Percentiles rank a stretch among this genome's conserved stretches.
Evolutionary conservation across 129 eudicot genomes (phyloP).

Genomic region (Tagetes patula): DNA sequence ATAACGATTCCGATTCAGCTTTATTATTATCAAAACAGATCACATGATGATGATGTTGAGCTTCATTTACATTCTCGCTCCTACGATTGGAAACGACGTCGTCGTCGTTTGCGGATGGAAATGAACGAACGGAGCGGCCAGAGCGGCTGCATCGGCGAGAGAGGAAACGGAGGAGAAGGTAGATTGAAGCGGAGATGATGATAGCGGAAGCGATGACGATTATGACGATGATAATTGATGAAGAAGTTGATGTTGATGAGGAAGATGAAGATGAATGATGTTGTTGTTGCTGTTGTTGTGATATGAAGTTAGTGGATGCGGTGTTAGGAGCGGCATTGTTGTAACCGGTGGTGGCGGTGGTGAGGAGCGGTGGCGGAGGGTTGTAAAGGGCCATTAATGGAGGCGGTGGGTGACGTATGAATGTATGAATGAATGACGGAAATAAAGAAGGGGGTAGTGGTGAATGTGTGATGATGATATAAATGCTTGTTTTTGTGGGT

Average conservation of each 20-base stretch:
- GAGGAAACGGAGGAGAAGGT: conserved; percentile 62
- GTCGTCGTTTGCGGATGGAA: conserved; percentile 35
- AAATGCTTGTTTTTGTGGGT: conserved; percentile 30
- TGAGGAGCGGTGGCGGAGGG: conserved; percentile 32
- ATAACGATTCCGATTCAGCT: conserved; percentile 52
- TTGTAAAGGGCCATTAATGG: conserved; percentile 24
- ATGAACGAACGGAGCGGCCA: conserved; percentile 26
- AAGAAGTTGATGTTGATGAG: conserved; percentile 28
- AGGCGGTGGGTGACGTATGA: conserved; percentile 26
- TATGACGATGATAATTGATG: conserved; percentile 48
- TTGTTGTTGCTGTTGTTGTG: conserved; percentile 22
- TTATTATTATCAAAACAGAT: conserved; percentile 26
- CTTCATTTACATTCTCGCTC: conserved; percentile 4
- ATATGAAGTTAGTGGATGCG: background rate
- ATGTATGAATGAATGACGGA: conserved; percentile 7
- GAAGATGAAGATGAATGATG: conserved; percentile 26
- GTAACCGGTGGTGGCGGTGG: conserved; percentile 19
- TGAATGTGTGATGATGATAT: conserved; percentile 30
- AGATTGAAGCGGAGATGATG: conserved; percentile 63
- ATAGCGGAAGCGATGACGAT: conserved; percentile 64
- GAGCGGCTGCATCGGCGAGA: conserved; percentile 59
- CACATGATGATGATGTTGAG: conserved; percentile 29
- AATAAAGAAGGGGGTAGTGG: conserved; percentile 28
- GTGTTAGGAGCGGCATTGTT: conserved; percentile 10
- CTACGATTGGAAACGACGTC: conserved; percentile 33